Conservation (phyloP, 2,329 filamentous ascomycete genomes). For the Alternaria sp. region DNA sequence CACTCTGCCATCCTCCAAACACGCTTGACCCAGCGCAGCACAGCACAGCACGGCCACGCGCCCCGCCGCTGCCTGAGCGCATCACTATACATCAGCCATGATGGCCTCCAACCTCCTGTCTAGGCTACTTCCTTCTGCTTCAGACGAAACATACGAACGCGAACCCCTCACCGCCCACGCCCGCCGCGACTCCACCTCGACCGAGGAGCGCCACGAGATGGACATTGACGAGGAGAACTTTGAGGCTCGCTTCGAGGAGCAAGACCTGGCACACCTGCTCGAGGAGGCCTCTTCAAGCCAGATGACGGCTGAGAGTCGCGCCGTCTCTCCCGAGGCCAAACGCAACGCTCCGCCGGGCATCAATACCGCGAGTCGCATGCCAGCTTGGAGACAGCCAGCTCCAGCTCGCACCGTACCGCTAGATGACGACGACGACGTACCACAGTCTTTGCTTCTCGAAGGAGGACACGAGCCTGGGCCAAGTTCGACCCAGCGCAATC, state of each 20-base stretch:
- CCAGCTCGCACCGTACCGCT: conserved; percentile 27
- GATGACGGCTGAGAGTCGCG: conserved; percentile 54
- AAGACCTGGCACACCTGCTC: conserved; percentile 66
- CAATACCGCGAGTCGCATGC: conserved; percentile 41
- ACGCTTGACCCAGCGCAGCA: background rate
- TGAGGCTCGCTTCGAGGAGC: conserved; percentile 62
- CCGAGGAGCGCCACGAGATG: conserved; percentile 58
- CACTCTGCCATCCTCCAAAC: conserved; percentile 17
- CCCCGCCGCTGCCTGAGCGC: conserved; percentile 40
- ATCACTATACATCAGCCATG: conserved; percentile 41
- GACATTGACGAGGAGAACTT: conserved; percentile 61
- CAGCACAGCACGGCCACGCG: conserved; percentile 31
- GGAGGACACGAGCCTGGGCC: conserved; percentile 52
- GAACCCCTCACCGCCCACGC: conserved; percentile 35
- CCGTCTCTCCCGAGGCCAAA: conserved; percentile 47
- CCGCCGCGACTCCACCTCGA: conserved; percentile 35
- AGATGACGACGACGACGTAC: conserved; percentile 65
- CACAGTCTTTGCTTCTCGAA: conserved; percentile 69
- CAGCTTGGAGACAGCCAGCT: conserved; percentile 49
- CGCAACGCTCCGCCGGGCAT: conserved; percentile 40
- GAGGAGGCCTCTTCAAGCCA: conserved; percentile 61
- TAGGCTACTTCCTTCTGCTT: conserved; percentile 59
- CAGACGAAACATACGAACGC: conserved; percentile 59
- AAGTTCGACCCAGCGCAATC: conserved; percentile 29
- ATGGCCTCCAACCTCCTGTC: conserved; percentile 65